A percentile compares a stretch with the other conserved stretches of the same genome.
Conservation (phyloP, 257 asterid species). For the Ilex aquifolium region DNA sequence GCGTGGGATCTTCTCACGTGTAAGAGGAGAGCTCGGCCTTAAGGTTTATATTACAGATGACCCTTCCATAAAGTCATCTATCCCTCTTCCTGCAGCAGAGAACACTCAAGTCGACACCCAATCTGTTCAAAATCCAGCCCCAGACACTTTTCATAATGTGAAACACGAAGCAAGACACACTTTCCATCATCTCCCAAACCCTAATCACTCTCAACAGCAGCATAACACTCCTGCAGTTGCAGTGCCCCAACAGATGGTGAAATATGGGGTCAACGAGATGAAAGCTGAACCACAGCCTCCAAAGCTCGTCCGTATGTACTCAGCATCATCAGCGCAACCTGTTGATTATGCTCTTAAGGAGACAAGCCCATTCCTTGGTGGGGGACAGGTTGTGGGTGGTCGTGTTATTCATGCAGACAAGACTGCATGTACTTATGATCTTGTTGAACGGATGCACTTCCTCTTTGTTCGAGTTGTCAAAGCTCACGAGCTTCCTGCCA, state of each 20-base stretch:
- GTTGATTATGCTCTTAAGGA: conserved; percentile 79
- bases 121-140: conserved; percentile 15
- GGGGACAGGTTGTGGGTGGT: conserved; percentile 83
- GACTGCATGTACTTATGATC: conserved; percentile 67
- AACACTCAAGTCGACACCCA: conserved; percentile 26
- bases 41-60: conserved; percentile 75
- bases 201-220: conserved; percentile 30
- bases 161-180: conserved; percentile 60
- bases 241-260: conserved; percentile 37
- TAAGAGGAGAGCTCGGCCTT: conserved; percentile 82
- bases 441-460: conserved; percentile 89
- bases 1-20: conserved; percentile 77
- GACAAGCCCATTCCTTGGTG: conserved; percentile 88
- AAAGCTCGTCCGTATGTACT: conserved; percentile 61
- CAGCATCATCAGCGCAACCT: conserved; percentile 61
- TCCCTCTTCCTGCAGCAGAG: conserved; percentile 32
- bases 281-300: conserved; percentile 70
- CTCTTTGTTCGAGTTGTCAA: conserved; percentile 82
- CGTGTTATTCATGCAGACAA: conserved; percentile 63
- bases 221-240: conserved; percentile 28
- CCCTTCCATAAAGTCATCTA: conserved; percentile 58
- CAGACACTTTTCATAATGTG: conserved; percentile 16
- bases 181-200: conserved; percentile 70
- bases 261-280: conserved; percentile 57
- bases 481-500: conserved; percentile 85